Evolutionary conservation across 345 rosid genomes (phyloP), one percentile per base, ranked within the genome.

Genomic region (Mercurialis annua): DNA sequence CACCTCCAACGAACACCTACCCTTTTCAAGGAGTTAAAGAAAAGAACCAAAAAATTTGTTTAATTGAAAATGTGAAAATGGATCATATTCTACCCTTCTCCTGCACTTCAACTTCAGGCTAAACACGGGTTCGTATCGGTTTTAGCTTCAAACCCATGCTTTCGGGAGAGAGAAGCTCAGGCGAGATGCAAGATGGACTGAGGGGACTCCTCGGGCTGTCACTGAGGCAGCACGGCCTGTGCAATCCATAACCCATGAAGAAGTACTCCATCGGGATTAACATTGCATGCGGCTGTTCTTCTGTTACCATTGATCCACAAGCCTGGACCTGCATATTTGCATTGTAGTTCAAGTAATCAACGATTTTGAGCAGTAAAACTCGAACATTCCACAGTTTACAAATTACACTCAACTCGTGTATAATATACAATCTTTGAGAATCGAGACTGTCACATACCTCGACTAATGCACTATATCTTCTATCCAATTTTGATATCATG

Each of bases 401-500:
- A 44, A 11, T n/a, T 5, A 23, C 33, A 29, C 21, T 2, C 38
- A 30, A 33, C 23, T 20, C 2, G 29, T 42, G 21, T 1, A 62
- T 33, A 1, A 23, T 9, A 34, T 4, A 21, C 46, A 30, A 4
- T 47, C 53, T 9, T 50, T 51, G 3, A 65, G 29, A 16, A 18
- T 18, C 23, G 2, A n/a, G n/a, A n/a, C n/a, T 7, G 14, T 20
- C 36, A 52, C 76, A 9, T 66, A 88, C 98, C 96, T 94, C 97
- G 14, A 94, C 97, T 64, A 91, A 87, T 62, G 99, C 99, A 14
- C 89, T 81, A 59, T 75, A 83, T 78, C 96, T 80, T 79, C 90
- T 72, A 76, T 94, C 95, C 53, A 91, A 76, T 72, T 87, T 87
- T 6, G 96, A 86, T 30, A 84, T 86, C 97, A 91, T 81, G 79